Conservation (phyloP, 176 grass and related monocot genomes). For the Aegilops sharonensis region DNA sequence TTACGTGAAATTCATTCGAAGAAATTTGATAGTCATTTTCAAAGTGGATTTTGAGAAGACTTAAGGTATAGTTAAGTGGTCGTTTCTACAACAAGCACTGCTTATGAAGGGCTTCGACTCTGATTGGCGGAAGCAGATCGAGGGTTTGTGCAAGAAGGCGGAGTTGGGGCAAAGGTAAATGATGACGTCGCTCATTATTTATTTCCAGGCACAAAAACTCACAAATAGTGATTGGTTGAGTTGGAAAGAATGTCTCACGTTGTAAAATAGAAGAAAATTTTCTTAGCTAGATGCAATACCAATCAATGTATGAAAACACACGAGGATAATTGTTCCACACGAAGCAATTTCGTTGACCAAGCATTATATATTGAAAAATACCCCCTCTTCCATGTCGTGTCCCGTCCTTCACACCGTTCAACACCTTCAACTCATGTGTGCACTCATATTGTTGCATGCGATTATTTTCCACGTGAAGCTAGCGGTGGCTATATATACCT, state of each 20-base stretch:
- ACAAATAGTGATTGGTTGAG: too few species aligned
- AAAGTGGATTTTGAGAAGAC: neutral
- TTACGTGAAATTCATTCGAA: neutral
- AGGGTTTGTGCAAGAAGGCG: neutral
- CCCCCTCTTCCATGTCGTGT: neutral
- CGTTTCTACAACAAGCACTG: neutral
- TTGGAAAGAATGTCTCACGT: neutral
- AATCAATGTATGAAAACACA: neutral
- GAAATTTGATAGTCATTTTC: neutral
- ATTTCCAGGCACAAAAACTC: neutral
- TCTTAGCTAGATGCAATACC: neutral
- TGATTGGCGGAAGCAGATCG: neutral
- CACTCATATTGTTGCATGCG: neutral
- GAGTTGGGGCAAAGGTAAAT: neutral
- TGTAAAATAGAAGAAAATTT: neutral
- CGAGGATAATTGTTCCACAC: neutral
- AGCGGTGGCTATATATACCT: conserved; percentile 8
- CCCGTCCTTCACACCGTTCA: neutral
- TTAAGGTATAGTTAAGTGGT: neutral
- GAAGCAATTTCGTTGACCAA: neutral
- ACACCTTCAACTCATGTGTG: neutral
- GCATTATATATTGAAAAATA: neutral
- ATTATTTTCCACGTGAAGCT: neutral
- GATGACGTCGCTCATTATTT: neutral
- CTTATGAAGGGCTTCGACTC: neutral